A percentile compares a stretch with the other conserved stretches of the same genome.
phyloP scores from a whole-genome alignment of 768 basidiomycete genomes.

The Vishniacozyma victoriae region DNA sequence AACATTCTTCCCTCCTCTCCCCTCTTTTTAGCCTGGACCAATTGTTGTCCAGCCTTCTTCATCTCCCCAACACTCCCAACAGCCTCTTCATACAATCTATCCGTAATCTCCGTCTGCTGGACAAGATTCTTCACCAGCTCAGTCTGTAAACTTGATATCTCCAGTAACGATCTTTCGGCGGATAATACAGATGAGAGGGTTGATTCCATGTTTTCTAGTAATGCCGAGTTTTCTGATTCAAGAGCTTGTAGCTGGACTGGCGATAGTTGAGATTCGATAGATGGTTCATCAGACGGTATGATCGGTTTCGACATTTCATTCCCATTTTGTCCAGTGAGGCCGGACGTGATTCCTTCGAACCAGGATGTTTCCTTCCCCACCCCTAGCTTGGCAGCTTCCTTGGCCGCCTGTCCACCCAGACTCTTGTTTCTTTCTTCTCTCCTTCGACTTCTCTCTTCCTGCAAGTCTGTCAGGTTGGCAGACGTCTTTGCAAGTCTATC shows the following conservation, averaged over 20 bases:
- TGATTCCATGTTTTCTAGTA: constrained; percentile 75
- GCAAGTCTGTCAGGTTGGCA: constrained; percentile 74
- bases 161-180: constrained; percentile 83
- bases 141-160: constrained; percentile 88
- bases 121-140: constrained; percentile 83
- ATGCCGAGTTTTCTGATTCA: constrained; percentile 81
- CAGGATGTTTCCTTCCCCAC: constrained; percentile 1
- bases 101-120: constrained; percentile 83
- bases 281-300: constrained; percentile 65
- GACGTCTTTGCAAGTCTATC: constrained; percentile 72
- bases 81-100: constrained; percentile 90
- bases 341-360: constrained; percentile 41
- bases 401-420: constrained; percentile 60
- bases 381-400: constrained; percentile 42
- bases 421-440: constrained; percentile 77
- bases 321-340: constrained; percentile 56
- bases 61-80: constrained; percentile 78
- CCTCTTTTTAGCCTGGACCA: constrained; percentile 79
- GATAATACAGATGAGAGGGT: constrained; percentile 82
- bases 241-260: constrained; percentile 67
- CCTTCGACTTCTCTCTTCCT: constrained; percentile 86
- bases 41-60: constrained; percentile 81
- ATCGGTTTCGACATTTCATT: constrained; percentile 50
- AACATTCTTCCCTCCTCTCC: constrained; percentile 83
- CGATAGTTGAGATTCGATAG: constrained; percentile 19